phyloP scores from a whole-genome alignment of 2,329 filamentous ascomycete genomes.

The Pseudocercospora pini-densiflorae region DNA sequence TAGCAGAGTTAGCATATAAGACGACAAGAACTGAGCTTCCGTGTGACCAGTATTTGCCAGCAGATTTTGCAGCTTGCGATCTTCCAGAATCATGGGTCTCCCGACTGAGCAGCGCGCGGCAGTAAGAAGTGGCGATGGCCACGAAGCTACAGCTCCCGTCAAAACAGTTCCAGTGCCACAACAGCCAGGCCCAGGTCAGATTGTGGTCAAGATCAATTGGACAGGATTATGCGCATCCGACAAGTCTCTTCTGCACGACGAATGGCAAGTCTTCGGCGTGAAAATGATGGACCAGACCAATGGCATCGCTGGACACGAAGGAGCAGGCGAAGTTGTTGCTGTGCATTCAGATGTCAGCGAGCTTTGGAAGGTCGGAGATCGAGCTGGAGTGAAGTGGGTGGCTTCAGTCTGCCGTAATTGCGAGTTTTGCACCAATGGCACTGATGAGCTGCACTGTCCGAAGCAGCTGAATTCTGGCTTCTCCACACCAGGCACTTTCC shows the following conservation, averaged over 20 bases:
- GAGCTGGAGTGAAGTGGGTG: conserved; percentile 42
- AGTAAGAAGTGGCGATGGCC: conserved; percentile 41
- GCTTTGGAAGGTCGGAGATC: conserved; percentile 37
- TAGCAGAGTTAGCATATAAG: neutral
- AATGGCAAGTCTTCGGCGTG: conserved; percentile 40
- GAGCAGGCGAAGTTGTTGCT: conserved; percentile 38
- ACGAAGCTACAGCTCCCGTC: conserved; percentile 37
- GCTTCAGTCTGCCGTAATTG: conserved; percentile 36
- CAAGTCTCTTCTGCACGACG: conserved; percentile 44
- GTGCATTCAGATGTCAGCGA: conserved; percentile 32
- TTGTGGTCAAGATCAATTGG: conserved; percentile 44
- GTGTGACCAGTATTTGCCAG: neutral
- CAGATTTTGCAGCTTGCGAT: neutral
- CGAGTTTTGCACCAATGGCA: conserved; percentile 41
- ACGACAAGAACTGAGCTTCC: neutral
- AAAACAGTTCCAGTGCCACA: conserved; percentile 39
- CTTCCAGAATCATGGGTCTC: conserved; percentile 31
- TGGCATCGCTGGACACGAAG: conserved; percentile 40
- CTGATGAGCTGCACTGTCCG: conserved; percentile 43
- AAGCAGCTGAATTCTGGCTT: conserved; percentile 46
- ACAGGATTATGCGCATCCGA: conserved; percentile 42
- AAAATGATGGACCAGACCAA: conserved; percentile 35
- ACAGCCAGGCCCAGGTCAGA: conserved; percentile 39
- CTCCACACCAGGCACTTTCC: conserved; percentile 44
- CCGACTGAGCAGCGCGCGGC: conserved; percentile 44